phyloP scores from a whole-genome alignment of 768 basidiomycete species.

The Punctularia strigosozonata region DNA sequence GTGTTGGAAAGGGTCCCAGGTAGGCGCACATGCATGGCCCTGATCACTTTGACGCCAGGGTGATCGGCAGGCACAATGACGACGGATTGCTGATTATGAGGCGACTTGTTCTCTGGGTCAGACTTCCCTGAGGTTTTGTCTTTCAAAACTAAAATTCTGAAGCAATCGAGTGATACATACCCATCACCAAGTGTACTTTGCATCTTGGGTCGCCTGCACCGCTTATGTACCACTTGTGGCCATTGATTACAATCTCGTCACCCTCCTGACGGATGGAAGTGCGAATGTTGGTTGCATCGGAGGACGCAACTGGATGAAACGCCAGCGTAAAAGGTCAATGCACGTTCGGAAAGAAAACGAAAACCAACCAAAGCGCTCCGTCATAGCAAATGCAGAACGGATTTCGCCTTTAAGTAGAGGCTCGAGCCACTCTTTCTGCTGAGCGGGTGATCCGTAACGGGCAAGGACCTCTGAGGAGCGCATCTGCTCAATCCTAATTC shows the following conservation, averaged over 20 bases:
- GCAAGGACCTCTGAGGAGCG: constrained; percentile 78
- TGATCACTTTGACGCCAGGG: constrained; percentile 78
- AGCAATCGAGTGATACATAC: too few species aligned
- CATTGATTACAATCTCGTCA: constrained; percentile 84
- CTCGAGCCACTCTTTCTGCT: constrained; percentile 82
- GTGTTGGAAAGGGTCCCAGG: too few species aligned
- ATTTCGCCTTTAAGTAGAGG: constrained; percentile 89
- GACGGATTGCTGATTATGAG: constrained; percentile 82
- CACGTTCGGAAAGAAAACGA: background rate
- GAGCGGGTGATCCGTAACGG: constrained; percentile 81
- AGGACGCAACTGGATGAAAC: constrained; percentile 59
- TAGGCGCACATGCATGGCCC: constrained; percentile 91
- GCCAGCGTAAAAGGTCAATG: constrained; percentile 5
- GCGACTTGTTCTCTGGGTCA: constrained; percentile 68
- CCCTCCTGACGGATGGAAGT: constrained; percentile 80
- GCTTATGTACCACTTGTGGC: constrained; percentile 77
- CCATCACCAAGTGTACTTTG: too few species aligned
- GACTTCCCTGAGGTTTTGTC: constrained; percentile 73
- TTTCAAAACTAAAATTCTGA: too few species aligned
- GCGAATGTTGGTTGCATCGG: constrained; percentile 90
- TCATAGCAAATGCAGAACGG: constrained; percentile 94
- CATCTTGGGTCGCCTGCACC: constrained; percentile 92
- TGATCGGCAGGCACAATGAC: constrained; percentile 87
- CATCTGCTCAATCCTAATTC: background rate
- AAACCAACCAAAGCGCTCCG: constrained; percentile 72